Evolutionary conservation across 306 rosid genomes (phyloP).

Genomic region (Datisca glomerata): DNA sequence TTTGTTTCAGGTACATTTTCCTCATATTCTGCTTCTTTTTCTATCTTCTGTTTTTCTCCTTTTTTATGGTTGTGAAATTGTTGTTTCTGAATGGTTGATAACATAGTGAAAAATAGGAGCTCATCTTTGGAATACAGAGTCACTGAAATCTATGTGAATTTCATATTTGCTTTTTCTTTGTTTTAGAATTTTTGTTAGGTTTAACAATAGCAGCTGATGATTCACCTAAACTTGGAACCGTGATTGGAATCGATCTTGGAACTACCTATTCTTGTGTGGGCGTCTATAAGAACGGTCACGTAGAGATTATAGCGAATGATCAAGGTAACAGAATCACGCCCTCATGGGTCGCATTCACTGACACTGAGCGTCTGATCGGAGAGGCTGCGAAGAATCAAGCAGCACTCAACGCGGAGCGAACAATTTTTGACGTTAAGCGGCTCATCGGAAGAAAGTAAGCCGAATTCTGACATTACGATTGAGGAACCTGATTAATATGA

Average conservation of each 20-base stretch:
- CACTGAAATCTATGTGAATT: not conserved
- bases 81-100: no score
- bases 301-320: constrained; percentile 52
- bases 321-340: constrained; percentile 53
- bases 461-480: no score
- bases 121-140: not conserved
- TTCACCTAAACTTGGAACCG: constrained; percentile 22
- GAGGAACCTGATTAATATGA: no score
- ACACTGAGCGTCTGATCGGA: constrained; percentile 36
- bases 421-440: constrained; percentile 36
- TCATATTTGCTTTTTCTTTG: not conserved
- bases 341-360: constrained; percentile 47
- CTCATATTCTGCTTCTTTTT: not conserved
- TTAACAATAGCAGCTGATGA: constrained; percentile 12
- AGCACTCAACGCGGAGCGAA: constrained; percentile 34
- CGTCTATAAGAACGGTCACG: constrained; percentile 40
- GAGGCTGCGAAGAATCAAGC: constrained; percentile 63
- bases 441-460: constrained; percentile 46
- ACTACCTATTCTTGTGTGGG: constrained; percentile 45
- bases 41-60: not conserved
- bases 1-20: constrained; percentile 18
- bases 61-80: not conserved
- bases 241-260: no score
- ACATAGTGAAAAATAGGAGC: no score
- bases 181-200: constrained; percentile 20